Conservation (phyloP, 257 asterid genomes). For the Orobanche coerulescens region DNA sequence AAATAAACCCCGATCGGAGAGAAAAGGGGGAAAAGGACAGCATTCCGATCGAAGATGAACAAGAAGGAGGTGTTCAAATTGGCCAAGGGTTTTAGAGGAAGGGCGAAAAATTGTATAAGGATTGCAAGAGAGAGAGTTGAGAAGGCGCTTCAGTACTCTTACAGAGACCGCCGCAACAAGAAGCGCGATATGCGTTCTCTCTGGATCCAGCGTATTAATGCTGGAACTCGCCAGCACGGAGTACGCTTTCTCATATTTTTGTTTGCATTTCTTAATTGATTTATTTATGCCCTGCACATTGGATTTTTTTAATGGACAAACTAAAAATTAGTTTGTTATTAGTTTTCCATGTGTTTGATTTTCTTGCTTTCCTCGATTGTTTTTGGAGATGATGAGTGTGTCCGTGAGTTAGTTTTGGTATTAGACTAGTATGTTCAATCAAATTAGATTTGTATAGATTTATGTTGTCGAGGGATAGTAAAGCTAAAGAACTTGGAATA, state of each 20-base stretch:
- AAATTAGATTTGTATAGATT: too few relatives aligned
- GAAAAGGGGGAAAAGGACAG: too few relatives aligned
- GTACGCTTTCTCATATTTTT: slow-evolving; percentile 22
- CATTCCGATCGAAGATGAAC: slow-evolving; percentile 69
- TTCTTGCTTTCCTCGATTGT: background rate
- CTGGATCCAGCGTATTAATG: slow-evolving; percentile 92
- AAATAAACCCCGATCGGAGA: too few relatives aligned
- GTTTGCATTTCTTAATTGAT: background rate
- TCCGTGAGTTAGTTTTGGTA: too few relatives aligned
- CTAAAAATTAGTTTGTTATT: too few relatives aligned
- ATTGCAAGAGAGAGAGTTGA: slow-evolving; percentile 74
- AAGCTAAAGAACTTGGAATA: too few relatives aligned
- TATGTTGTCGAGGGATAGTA: too few relatives aligned
- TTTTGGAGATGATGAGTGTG: background rate
- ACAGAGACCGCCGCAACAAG: slow-evolving; percentile 72
- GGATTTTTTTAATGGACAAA: too few relatives aligned
- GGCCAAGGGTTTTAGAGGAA: slow-evolving; percentile 77
- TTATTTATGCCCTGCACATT: too few relatives aligned
- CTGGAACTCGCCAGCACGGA: slow-evolving; percentile 85
- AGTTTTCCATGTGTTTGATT: background rate
- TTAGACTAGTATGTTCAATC: too few relatives aligned
- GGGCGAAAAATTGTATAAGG: slow-evolving; percentile 74
- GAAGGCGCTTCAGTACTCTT: slow-evolving; percentile 68
- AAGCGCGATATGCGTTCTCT: slow-evolving; percentile 83
- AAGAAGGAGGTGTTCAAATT: slow-evolving; percentile 68